phyloP scores from a whole-genome alignment of 305 asterid genomes.

The Rubia peregrina region DNA sequence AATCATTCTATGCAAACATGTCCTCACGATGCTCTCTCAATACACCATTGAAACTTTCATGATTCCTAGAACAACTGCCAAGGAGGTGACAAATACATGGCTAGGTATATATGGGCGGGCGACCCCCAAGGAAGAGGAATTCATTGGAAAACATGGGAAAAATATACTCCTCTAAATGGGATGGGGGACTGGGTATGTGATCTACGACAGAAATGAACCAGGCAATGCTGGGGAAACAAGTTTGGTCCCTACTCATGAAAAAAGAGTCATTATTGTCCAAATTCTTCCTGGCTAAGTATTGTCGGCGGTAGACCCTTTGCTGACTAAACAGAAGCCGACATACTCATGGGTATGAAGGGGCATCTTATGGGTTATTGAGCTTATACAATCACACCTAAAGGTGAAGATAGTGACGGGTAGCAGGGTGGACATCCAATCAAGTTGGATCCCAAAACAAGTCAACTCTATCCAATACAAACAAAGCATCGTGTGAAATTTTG shows the following conservation, averaged over 20 bases:
- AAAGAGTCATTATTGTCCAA: no score
- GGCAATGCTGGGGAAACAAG: neutral
- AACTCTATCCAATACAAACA: no score
- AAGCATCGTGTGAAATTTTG: neutral
- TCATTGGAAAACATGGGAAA: neutral
- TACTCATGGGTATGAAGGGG: no score
- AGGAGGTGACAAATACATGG: neutral
- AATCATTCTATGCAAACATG: neutral
- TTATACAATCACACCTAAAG: neutral
- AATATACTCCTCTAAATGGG: neutral
- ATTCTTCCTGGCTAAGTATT: neutral
- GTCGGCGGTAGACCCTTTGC: neutral
- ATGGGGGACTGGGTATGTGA: neutral
- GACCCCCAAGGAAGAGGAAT: neutral
- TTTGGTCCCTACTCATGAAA: neutral
- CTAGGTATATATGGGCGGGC: neutral
- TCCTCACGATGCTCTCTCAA: neutral
- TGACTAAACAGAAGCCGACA: no score
- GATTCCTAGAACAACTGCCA: neutral
- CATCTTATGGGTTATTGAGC: neutral
- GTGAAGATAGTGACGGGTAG: neutral
- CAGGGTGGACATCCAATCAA: neutral
- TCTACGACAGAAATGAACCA: neutral
- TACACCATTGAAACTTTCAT: neutral
- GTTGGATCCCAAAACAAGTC: neutral